Evolutionary conservation across 768 basidiomycete genomes (phyloP).

Genomic region (Macrolepiota fuliginosa): DNA sequence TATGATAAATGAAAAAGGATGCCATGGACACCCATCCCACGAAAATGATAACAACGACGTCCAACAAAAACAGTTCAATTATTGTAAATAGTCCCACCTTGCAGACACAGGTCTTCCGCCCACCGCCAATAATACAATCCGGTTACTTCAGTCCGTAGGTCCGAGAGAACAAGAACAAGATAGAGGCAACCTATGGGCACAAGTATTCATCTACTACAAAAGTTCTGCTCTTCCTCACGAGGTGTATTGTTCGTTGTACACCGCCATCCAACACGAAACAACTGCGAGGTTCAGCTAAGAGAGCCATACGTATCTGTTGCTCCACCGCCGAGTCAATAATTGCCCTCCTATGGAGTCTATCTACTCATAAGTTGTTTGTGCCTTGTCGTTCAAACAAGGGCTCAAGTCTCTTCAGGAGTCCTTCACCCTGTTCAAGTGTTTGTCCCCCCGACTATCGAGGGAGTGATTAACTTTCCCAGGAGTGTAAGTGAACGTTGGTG

Average conservation of each 20-base stretch:
- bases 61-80: no score
- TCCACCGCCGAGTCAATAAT: not conserved
- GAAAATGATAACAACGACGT: no score
- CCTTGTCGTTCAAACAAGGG: not conserved
- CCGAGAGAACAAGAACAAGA: no score
- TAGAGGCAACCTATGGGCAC: no score
- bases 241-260: not conserved
- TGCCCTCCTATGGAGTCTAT: not conserved
- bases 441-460: not conserved
- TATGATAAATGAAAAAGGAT: no score
- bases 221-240: not conserved
- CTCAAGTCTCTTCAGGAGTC: not conserved
- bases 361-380: not conserved
- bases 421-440: not conserved
- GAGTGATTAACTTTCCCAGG: no score
- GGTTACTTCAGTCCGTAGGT: no score
- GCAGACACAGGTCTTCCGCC: no score
- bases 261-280: not conserved
- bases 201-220: not conserved
- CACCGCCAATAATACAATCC: no score
- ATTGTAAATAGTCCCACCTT: no score
- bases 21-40: no score
- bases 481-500: not conserved
- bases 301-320: not conserved
- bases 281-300: not conserved